Conservation (phyloP, 2,329 filamentous ascomycete species). For the Leptodontidium sp. region DNA sequence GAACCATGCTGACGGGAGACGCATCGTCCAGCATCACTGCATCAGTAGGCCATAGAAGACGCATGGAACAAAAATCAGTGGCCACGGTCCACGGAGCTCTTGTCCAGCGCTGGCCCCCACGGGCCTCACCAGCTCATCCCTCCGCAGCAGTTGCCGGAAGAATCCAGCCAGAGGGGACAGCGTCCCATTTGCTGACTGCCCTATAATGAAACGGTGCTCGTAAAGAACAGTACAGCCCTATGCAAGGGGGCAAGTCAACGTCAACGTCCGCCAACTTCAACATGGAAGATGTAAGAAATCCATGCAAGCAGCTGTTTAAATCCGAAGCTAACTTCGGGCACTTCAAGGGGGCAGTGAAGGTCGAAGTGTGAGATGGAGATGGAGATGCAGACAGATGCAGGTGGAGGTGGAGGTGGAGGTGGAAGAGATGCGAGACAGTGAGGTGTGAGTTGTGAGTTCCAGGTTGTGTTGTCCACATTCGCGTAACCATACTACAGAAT, state of each 20-base stretch:
- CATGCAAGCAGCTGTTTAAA: slow-evolving; percentile 19
- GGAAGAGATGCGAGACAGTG: no score
- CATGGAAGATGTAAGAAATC: neutral
- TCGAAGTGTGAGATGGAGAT: no score
- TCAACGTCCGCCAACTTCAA: neutral
- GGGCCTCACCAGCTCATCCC: neutral
- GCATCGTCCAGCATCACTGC: neutral
- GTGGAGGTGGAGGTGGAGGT: no score
- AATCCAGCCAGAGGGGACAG: neutral
- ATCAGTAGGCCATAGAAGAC: neutral
- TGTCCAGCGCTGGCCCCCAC: slow-evolving; percentile 16
- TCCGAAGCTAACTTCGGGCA: slow-evolving; percentile 20
- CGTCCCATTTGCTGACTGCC: neutral
- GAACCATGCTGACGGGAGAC: slow-evolving; percentile 26
- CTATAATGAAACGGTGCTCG: neutral
- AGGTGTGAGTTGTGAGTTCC: no score
- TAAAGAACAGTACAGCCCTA: slow-evolving; percentile 1
- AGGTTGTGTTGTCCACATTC: no score
- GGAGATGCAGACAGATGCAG: no score
- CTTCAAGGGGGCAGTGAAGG: neutral
- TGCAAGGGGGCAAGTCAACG: neutral
- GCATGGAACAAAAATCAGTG: neutral
- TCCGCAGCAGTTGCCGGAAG: neutral
- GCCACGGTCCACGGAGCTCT: neutral
- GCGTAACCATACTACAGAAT: no score